Percentiles rank a stretch among this genome's conserved stretches.
phyloP scores from a whole-genome alignment of 2,329 filamentous ascomycete genomes.

The Apiospora kogelbergensis region DNA sequence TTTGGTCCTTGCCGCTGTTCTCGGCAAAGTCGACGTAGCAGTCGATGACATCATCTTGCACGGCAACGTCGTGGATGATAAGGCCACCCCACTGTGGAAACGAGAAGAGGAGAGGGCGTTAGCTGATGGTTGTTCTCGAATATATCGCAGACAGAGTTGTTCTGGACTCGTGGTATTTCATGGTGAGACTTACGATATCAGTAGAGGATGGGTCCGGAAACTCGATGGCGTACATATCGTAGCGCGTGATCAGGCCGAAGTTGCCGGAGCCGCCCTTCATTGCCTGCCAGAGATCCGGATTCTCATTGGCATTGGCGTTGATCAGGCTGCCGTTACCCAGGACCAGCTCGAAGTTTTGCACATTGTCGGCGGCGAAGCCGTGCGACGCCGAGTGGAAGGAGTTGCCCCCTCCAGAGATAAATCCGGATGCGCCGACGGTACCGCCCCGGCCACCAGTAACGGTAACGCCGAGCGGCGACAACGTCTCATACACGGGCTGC shows the following conservation, averaged over 20 bases:
- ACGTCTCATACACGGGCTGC: conserved; percentile 21
- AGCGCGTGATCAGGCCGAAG: conserved; percentile 38
- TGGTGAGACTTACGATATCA: conserved; percentile 7
- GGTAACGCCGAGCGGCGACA: conserved; percentile 16
- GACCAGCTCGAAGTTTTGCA: conserved; percentile 43
- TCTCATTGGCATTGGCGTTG: conserved; percentile 35
- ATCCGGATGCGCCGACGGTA: conserved; percentile 26
- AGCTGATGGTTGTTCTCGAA: too few species aligned
- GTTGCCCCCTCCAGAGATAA: conserved; percentile 27
- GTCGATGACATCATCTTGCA: conserved; percentile 13
- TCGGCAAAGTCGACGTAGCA: conserved; percentile 18
- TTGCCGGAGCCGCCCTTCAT: conserved; percentile 47
- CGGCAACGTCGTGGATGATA: conserved; percentile 11
- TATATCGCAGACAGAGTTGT: too few species aligned
- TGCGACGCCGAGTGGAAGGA: conserved; percentile 26
- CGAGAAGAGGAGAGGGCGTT: too few species aligned
- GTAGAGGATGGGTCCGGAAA: neutral
- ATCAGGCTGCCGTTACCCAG: conserved; percentile 40
- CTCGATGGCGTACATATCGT: conserved; percentile 25
- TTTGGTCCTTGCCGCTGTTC: conserved; percentile 6
- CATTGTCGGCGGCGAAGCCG: conserved; percentile 45
- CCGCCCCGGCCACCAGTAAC: conserved; percentile 24
- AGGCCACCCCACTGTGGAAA: conserved; percentile 19
- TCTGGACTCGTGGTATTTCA: too few species aligned
- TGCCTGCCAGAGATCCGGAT: conserved; percentile 43